Percentiles rank a stretch among this genome's conserved stretches.
These are phyloP conservation scores for Microcos paniculata DNA, from an alignment of 345 rosid species.

Conservation along the genomic window DNA sequence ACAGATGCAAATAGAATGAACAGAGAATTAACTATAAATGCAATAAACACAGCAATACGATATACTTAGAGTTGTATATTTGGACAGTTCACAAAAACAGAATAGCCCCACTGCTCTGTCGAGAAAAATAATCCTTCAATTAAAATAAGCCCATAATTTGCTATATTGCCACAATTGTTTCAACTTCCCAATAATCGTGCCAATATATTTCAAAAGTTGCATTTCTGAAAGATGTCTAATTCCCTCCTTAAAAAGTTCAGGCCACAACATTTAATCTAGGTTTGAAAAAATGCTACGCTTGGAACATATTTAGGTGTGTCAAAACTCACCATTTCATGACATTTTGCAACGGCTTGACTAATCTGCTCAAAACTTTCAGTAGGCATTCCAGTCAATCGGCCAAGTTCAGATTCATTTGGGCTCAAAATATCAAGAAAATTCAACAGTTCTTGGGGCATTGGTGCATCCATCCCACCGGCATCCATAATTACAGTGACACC, in stretches of 20 bases:
- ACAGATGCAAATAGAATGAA: background rate
- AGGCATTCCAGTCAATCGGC: constrained; percentile 74
- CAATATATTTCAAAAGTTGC: background rate
- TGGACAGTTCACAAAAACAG: background rate
- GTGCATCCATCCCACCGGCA: constrained; percentile 96
- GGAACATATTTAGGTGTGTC: background rate
- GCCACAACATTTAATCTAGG: background rate
- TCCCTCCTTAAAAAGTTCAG: background rate
- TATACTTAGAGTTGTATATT: background rate
- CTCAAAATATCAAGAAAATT: constrained; percentile 71
- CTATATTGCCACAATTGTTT: background rate
- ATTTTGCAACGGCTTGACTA: constrained; percentile 57
- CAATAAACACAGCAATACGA: background rate
- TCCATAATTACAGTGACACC: constrained; percentile 88
- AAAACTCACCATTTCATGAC: constrained; percentile 64
- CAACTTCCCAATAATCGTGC: background rate
- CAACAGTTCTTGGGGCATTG: constrained; percentile 67
- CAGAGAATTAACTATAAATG: background rate
- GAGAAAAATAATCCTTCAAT: background rate
- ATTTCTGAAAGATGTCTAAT: background rate
- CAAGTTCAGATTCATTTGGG: constrained; percentile 90
- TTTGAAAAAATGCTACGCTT: background rate
- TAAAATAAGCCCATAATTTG: background rate
- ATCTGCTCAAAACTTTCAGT: constrained; percentile 77
- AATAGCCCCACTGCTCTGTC: background rate